These are phyloP conservation scores for Fusarium subtropicale DNA, from an alignment of 2,329 filamentous ascomycete genomes.

Conservation along the genomic window DNA sequence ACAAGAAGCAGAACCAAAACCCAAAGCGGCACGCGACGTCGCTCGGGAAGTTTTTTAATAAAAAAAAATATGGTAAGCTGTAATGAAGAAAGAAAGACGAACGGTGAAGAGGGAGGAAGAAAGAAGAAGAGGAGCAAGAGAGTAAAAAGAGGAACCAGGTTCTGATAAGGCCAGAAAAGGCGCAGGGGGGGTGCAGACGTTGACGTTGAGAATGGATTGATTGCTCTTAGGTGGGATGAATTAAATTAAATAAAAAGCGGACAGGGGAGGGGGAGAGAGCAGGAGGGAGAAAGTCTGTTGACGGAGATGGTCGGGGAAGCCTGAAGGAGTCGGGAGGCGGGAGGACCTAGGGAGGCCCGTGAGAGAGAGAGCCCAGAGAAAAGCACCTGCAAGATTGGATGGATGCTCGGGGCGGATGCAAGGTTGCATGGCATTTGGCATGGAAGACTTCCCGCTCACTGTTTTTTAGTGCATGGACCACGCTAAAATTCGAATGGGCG, in stretches of 20 bases:
- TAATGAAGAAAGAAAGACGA: conserved; percentile 34
- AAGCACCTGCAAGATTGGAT: neutral
- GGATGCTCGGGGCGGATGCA: neutral
- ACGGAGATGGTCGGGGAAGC: conserved; percentile 14
- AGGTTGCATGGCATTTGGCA: conserved; percentile 2
- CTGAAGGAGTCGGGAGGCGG: conserved; percentile 19
- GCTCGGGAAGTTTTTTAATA: conserved; percentile 7
- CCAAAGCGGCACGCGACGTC: conserved; percentile 34
- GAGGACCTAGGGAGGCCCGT: conserved; percentile 22
- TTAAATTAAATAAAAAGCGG: conserved; percentile 39
- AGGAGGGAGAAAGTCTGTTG: neutral
- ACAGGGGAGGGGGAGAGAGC: conserved; percentile 11
- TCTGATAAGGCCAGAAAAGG: conserved; percentile 33
- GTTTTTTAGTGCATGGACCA: conserved; percentile 2
- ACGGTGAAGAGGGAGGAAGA: conserved; percentile 28
- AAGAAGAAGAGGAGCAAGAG: conserved; percentile 11
- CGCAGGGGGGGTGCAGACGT: conserved; percentile 9
- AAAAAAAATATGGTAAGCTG: conserved; percentile 24
- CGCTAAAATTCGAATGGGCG: conserved; percentile 8
- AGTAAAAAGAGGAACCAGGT: conserved; percentile 35
- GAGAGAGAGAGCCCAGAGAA: neutral
- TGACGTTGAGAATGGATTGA: neutral
- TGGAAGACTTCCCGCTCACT: conserved; percentile 1
- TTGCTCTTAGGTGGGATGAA: conserved; percentile 27
- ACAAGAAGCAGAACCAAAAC: conserved; percentile 37